Conservation (phyloP, 1,284 basidiomycete genomes). For the Marasmius sp. region DNA sequence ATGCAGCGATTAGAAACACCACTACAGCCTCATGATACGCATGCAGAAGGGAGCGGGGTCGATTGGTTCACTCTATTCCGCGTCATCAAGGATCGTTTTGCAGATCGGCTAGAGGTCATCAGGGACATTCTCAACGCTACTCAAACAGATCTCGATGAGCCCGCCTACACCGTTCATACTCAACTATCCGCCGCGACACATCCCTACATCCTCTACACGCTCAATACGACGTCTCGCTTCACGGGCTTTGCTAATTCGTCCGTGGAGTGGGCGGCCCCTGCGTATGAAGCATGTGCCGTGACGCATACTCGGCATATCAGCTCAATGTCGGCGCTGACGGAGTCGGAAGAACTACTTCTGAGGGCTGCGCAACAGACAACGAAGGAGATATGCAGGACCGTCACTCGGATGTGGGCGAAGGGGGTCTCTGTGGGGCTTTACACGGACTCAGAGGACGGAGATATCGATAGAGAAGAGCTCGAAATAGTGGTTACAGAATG, state of each 20-base stretch:
- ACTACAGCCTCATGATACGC: slow-evolving; percentile 12
- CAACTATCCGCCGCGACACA: slow-evolving; percentile 34
- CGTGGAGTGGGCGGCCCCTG: slow-evolving; percentile 29
- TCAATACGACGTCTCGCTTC: slow-evolving; percentile 4
- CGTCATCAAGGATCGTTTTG: slow-evolving; percentile 43
- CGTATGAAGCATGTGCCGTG: slow-evolving; percentile 33
- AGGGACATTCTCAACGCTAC: slow-evolving; percentile 33
- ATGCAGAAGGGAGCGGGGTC: slow-evolving; percentile 29
- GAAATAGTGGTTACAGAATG: background rate
- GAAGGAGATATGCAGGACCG: slow-evolving; percentile 46
- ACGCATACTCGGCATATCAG: slow-evolving; percentile 33
- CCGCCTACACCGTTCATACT: slow-evolving; percentile 20
- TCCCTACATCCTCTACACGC: slow-evolving; percentile 31
- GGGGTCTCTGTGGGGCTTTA: slow-evolving; percentile 35
- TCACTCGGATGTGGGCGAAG: slow-evolving; percentile 43
- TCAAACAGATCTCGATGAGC: slow-evolving; percentile 3
- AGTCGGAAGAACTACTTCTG: slow-evolving; percentile 35
- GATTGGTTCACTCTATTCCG: slow-evolving; percentile 44
- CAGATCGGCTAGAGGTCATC: slow-evolving; percentile 39
- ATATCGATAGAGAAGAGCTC: background rate
- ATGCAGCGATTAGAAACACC: slow-evolving; percentile 21
- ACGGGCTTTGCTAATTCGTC: slow-evolving; percentile 2
- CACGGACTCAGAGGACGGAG: background rate
- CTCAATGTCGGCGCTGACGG: slow-evolving; percentile 24
- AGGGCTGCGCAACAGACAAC: slow-evolving; percentile 31